Percentiles rank a stretch among this genome's conserved stretches.
These are phyloP conservation scores for Cichorium intybus DNA, from an alignment of 140 eudicot genomes.

Conservation along the genomic window DNA sequence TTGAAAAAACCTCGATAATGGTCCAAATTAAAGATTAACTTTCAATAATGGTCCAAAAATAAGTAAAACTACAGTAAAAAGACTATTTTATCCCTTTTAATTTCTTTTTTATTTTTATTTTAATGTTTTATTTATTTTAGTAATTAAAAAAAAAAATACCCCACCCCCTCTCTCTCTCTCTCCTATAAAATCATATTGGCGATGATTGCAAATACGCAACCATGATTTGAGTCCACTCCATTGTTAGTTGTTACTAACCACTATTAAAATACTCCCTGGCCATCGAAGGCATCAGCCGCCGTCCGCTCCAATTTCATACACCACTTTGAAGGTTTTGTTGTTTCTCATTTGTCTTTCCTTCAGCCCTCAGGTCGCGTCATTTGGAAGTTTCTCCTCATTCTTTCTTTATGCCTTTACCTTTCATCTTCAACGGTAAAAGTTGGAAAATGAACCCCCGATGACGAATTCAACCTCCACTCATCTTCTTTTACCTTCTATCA, in stretches of 20 bases:
- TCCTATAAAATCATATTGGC: background rate
- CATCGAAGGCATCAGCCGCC: slow-evolving; percentile 15
- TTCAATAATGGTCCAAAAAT: no score
- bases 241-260: slow-evolving; percentile 13
- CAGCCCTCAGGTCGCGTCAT: slow-evolving; percentile 20
- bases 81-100: no score
- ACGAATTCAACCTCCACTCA: slow-evolving; percentile 39
- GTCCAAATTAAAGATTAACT: no score
- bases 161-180: no score
- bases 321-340: background rate
- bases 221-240: slow-evolving; percentile 13
- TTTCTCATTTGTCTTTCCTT: slow-evolving; percentile 22
- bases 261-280: slow-evolving; percentile 28
- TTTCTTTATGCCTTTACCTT: slow-evolving; percentile 21
- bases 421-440: slow-evolving; percentile 28
- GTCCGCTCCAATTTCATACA: slow-evolving; percentile 8
- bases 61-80: no score
- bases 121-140: no score
- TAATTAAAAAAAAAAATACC: no score
- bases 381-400: slow-evolving; percentile 23
- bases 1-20: no score
- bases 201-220: slow-evolving; percentile 13
- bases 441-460: slow-evolving; percentile 35
- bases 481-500: slow-evolving; percentile 8
- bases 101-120: no score